Conservation (phyloP, 2,329 filamentous ascomycete species). For the Tolypocladium nubicola region DNA sequence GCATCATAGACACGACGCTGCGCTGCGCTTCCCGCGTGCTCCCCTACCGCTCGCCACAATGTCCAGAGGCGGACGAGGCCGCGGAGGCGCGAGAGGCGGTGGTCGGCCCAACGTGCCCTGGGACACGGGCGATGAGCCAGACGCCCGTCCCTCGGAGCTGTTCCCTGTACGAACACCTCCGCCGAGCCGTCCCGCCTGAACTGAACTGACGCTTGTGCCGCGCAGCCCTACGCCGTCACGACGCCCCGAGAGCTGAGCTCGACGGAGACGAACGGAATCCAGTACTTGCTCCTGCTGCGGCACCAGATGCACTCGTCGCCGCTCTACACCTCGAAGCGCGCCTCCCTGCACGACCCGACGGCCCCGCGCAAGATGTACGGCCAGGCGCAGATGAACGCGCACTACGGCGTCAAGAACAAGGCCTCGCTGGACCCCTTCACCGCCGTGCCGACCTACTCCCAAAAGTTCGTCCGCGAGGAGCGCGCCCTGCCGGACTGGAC, state of each 20-base stretch:
- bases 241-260: slow-evolving; percentile 29
- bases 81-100: slow-evolving; percentile 35
- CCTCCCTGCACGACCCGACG: slow-evolving; percentile 26
- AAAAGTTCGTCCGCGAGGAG: slow-evolving; percentile 40
- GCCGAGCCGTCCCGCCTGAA: not conserved
- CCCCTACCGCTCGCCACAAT: slow-evolving; percentile 18
- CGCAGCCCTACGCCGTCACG: slow-evolving; percentile 39
- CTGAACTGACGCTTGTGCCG: not conserved
- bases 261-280: slow-evolving; percentile 35
- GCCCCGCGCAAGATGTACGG: slow-evolving; percentile 36
- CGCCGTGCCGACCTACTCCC: slow-evolving; percentile 47
- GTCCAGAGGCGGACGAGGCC: slow-evolving; percentile 42
- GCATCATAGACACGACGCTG: not conserved
- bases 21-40: not conserved
- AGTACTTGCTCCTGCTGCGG: slow-evolving; percentile 43
- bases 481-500: slow-evolving; percentile 44
- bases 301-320: slow-evolving; percentile 44
- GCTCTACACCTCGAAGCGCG: slow-evolving; percentile 46
- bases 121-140: slow-evolving; percentile 42
- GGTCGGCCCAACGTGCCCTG: slow-evolving; percentile 39
- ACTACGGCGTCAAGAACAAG: slow-evolving; percentile 43
- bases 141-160: slow-evolving; percentile 46
- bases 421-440: slow-evolving; percentile 48
- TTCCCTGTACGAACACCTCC: slow-evolving; percentile 35
- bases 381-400: slow-evolving; percentile 47